phyloP scores from a whole-genome alignment of 257 asterid genomes.

The Solanum boliviense region DNA sequence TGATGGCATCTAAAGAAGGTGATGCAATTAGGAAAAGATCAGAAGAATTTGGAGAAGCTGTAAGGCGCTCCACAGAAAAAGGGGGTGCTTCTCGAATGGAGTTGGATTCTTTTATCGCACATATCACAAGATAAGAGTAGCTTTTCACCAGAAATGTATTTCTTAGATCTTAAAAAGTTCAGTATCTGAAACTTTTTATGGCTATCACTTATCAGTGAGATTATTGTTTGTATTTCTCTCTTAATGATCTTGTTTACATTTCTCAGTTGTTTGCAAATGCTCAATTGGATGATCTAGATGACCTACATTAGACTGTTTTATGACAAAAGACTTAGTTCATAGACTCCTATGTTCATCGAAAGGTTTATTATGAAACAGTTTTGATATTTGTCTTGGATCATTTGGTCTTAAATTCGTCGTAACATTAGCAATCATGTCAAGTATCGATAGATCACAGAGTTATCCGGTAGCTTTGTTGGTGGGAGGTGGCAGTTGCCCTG shows the following conservation, averaged over 20 bases:
- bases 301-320: not conserved
- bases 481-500: not conserved
- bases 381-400: not conserved
- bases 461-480: not conserved
- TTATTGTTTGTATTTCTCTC: not conserved
- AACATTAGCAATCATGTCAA: not conserved
- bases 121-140: not conserved
- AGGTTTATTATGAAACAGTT: not conserved
- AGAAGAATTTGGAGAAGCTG: not conserved
- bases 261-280: not conserved
- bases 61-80: not conserved
- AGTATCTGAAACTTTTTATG: not conserved
- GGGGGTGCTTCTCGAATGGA: not conserved
- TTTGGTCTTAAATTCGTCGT: not conserved
- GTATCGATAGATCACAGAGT: not conserved
- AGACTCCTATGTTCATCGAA: not conserved
- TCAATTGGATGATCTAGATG: not conserved
- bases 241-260: not conserved
- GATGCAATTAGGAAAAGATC: not conserved
- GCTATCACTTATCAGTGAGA: not conserved
- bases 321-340: not conserved
- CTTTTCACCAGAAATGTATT: not conserved
- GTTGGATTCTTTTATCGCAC: not conserved
- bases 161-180: not conserved
- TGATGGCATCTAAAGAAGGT: not conserved